Evolutionary conservation across 169 alveolate genomes (phyloP), one percentile per base, ranked within the genome.

Genomic region (Plasmodium falciparum): DNA sequence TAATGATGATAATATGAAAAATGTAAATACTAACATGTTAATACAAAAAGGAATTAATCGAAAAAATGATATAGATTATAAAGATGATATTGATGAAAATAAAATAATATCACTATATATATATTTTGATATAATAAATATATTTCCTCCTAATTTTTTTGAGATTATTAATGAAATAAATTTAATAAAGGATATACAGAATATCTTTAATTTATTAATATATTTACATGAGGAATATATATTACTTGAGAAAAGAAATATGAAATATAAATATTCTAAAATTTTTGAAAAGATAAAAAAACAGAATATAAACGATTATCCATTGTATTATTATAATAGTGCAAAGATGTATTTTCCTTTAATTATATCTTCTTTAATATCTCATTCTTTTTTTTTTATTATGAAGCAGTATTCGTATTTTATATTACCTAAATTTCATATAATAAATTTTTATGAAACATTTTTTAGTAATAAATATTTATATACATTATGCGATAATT

Each of bases 271-370:
- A 43, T 65, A 71, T 59, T 26, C 33, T 2, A 62, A 59, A 20
- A 39, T 86, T 33, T 63, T 70, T 73, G 15, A 62, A 2, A 71
- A 52, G 54, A 59, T 86, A 2, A 71, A 61, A 50, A 26, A 13
- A 47, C 59, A 4, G 22, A 22, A 52, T 13, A 54, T 13, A 33
- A 33, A 33, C 2, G 43, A 33, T 33, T 33, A 33, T 33, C 43
- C 43, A 1, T 9, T 39, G 0, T 72, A 61, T 56, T 86, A 86
- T 66, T 63, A 86, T 61, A 86, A 54, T 65, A 58, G 74, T 8
- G 80, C 92, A 1, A 86, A 86, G 67, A 47, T 86, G 33, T 86
- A 86, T 24, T 86, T 86, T 26, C 92, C 92, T 24, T 12, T 86
- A 7, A 54, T 86, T 6, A 72, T 72, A 5, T 70, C 92, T 2